Evolutionary conservation across 2,329 filamentous ascomycete species (phyloP).

Genomic region (Macrophomina pseudophaseolina): DNA sequence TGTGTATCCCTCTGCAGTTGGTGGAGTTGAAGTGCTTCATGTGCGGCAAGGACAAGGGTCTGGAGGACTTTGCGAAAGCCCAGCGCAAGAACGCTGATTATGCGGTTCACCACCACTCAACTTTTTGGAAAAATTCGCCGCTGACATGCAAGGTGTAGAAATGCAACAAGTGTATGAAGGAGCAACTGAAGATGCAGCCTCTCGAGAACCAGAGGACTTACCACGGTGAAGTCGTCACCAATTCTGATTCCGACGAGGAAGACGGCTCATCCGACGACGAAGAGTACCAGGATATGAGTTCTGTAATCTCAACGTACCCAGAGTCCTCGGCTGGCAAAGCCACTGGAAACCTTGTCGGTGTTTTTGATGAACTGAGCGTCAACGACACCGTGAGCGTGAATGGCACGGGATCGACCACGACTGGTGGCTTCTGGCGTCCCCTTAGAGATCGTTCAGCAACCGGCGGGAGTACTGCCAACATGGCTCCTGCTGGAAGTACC

Average conservation of each 20-base stretch:
- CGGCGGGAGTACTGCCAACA: not conserved
- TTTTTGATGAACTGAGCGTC: not conserved
- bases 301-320: not conserved
- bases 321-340: not conserved
- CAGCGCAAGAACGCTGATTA: slow-evolving; percentile 53
- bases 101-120: slow-evolving; percentile 40
- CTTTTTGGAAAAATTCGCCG: too few relatives aligned
- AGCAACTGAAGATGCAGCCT: slow-evolving; percentile 30
- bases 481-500: not conserved
- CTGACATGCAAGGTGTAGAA: slow-evolving; percentile 28
- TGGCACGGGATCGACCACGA: not conserved
- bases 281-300: not conserved
- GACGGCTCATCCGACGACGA: slow-evolving; percentile 39
- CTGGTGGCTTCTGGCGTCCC: not conserved
- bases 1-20: slow-evolving; percentile 50
- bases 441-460: not conserved
- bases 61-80: slow-evolving; percentile 57
- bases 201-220: not conserved
- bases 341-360: not conserved
- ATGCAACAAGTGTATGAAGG: slow-evolving; percentile 41
- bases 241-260: slow-evolving; percentile 50
- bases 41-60: slow-evolving; percentile 53
- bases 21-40: slow-evolving; percentile 56
- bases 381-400: not conserved
- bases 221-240: slow-evolving; percentile 29